Evolutionary conservation across 306 rosid species (phyloP).

Genomic region (Parietaria judaica): DNA sequence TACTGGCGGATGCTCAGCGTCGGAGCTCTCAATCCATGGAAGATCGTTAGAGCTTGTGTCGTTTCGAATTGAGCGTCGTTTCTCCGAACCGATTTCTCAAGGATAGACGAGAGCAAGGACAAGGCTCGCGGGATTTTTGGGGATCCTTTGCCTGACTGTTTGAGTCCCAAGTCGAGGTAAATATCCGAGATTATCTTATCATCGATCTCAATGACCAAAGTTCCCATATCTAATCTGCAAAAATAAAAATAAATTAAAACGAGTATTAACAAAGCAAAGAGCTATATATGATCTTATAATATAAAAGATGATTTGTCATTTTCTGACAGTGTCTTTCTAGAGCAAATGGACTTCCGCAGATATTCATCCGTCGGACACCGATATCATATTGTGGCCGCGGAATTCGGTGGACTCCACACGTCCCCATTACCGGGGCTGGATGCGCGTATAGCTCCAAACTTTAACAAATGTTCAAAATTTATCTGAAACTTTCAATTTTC

Average conservation of each 20-base stretch:
- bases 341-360: too few relatives aligned
- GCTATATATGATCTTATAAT: too few relatives aligned
- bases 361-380: too few relatives aligned
- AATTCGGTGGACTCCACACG: too few relatives aligned
- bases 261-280: conserved; percentile 2
- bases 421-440: too few relatives aligned
- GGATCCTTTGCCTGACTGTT: conserved; percentile 40
- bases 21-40: conserved; percentile 83
- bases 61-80: conserved; percentile 53
- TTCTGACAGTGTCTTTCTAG: too few relatives aligned
- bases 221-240: conserved; percentile 72
- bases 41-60: conserved; percentile 49
- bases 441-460: too few relatives aligned
- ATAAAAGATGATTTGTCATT: too few relatives aligned
- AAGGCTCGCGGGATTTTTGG: conserved; percentile 64
- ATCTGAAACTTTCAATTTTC: too few relatives aligned
- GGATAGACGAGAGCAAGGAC: conserved; percentile 65
- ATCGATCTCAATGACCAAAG: conserved; percentile 40
- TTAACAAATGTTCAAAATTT: too few relatives aligned
- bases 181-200: conserved; percentile 35
- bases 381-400: too few relatives aligned
- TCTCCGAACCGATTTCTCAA: conserved; percentile 65
- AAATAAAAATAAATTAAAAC: conserved; percentile 7
- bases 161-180: conserved; percentile 61
- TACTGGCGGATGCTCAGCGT: conserved; percentile 60